Conservation (phyloP, 306 rosid genomes). For the Malus sylvestris region DNA sequence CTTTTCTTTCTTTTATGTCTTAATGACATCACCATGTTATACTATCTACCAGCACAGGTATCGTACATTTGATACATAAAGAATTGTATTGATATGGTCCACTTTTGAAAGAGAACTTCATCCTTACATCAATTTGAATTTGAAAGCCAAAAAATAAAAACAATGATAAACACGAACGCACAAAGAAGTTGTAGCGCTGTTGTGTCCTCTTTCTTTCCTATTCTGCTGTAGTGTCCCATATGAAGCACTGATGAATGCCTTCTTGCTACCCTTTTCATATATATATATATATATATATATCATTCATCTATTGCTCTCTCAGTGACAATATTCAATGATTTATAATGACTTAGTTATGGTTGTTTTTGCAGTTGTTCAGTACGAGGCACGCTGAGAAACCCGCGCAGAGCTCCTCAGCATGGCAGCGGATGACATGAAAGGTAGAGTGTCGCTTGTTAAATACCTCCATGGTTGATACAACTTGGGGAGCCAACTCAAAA, state of each 20-base stretch:
- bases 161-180: background rate
- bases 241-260: background rate
- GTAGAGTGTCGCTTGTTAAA: background rate
- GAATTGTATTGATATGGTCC: background rate
- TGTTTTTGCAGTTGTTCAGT: constrained; percentile 8
- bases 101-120: background rate
- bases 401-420: background rate
- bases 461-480: background rate
- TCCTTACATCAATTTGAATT: background rate
- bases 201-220: background rate
- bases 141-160: no score
- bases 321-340: background rate
- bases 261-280: background rate
- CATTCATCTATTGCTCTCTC: background rate
- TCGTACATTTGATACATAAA: background rate
- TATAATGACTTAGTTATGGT: background rate
- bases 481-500: background rate
- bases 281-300: no score
- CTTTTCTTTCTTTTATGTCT: background rate
- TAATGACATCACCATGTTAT: background rate
- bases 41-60: background rate
- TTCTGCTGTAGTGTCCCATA: background rate
- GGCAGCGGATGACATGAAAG: background rate
- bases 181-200: background rate
- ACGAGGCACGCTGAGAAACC: constrained; percentile 3